Conservation (phyloP, 352 stramenopile species). For the Globisporangium perplexum region DNA sequence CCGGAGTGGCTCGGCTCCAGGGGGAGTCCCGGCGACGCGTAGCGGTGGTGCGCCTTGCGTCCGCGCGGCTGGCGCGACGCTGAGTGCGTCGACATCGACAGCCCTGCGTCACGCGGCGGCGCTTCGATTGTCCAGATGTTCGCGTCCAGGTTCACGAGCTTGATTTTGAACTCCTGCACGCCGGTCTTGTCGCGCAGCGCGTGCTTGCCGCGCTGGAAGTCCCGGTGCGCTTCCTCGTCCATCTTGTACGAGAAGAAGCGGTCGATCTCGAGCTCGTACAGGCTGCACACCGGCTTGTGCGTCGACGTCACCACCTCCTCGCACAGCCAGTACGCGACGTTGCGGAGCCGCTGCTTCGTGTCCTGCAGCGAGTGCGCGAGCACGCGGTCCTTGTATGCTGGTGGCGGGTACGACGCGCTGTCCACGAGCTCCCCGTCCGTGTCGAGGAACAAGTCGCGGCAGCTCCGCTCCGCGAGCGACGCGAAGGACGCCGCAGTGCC, state of each 20-base stretch:
- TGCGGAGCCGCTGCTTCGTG: conserved; percentile 29
- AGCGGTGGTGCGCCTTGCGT: not conserved
- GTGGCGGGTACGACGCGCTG: conserved; percentile 13
- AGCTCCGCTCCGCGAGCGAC: conserved; percentile 56
- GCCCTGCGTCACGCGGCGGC: conserved; percentile 2
- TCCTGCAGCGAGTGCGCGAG: conserved; percentile 42
- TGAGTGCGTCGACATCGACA: conserved; percentile 6
- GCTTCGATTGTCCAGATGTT: conserved; percentile 40
- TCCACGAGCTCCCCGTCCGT: conserved; percentile 13
- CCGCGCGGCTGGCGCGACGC: conserved; percentile 3
- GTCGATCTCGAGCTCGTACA: conserved; percentile 49
- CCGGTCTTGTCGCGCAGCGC: conserved; percentile 32
- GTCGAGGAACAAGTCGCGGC: conserved; percentile 44
- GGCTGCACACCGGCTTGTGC: conserved; percentile 48
- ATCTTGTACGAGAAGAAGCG: conserved; percentile 45
- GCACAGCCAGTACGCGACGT: conserved; percentile 40
- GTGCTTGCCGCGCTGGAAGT: conserved; percentile 18
- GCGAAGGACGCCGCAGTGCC: conserved; percentile 55
- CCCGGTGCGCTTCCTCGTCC: conserved; percentile 15
- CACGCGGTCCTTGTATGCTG: conserved; percentile 74
- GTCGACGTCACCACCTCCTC: conserved; percentile 37
- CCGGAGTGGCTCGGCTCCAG: not conserved
- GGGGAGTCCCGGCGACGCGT: not conserved
- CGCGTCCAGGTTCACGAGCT: conserved; percentile 48
- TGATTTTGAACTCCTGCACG: conserved; percentile 44